Conservation (phyloP, 2,329 filamentous ascomycete species). For the Colletotrichum nymphaeae region DNA sequence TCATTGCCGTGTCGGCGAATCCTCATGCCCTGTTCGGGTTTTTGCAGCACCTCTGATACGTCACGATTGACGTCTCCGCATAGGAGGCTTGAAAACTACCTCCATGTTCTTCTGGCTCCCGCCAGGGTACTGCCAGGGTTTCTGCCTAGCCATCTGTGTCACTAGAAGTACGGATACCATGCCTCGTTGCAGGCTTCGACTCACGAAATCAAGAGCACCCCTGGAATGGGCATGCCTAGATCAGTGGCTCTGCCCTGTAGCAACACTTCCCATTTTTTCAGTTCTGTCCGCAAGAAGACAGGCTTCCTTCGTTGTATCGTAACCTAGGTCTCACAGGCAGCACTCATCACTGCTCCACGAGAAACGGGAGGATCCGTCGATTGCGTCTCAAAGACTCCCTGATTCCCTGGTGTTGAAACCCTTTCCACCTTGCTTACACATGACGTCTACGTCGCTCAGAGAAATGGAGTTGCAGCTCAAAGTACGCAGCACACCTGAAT, state of each 20-base stretch:
- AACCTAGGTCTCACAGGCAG: not conserved
- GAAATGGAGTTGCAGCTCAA: not conserved
- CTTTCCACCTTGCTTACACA: not conserved
- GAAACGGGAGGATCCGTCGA: constrained; percentile 8
- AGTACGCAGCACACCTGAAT: not conserved
- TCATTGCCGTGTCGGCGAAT: not conserved
- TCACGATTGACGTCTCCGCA: not conserved
- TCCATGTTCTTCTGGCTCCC: not conserved
- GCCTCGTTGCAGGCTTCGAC: not conserved
- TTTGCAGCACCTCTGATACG: not conserved
- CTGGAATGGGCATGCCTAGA: not conserved
- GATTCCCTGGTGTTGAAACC: not conserved
- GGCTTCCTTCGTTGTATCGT: not conserved
- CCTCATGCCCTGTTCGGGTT: not conserved
- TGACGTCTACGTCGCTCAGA: not conserved
- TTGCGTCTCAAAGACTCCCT: not conserved
- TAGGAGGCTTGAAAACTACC: not conserved
- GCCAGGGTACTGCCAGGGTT: not conserved
- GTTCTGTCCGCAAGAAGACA: too few species aligned
- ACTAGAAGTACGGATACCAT: not conserved
- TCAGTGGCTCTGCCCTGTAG: not conserved
- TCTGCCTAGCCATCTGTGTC: not conserved
- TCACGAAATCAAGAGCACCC: not conserved
- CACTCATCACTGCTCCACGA: not conserved
- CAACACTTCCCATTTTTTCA: too few species aligned